Evolutionary conservation across 345 rosid genomes (phyloP).

Genomic region (Citrus medica): DNA sequence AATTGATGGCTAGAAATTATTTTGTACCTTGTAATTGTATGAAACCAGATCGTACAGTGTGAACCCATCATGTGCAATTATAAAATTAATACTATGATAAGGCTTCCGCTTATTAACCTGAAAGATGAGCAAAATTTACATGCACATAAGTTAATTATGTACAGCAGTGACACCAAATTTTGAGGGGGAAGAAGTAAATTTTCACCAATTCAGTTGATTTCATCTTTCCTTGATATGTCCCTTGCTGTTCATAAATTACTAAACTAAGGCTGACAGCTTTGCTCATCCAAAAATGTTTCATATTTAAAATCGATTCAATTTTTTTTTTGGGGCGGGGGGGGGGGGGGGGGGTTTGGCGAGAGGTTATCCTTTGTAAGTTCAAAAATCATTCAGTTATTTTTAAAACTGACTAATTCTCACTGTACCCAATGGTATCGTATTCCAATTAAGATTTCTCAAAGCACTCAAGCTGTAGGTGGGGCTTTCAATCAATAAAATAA

Average conservation of each 20-base stretch:
- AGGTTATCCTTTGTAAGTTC: not conserved
- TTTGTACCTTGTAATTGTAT: conserved; percentile 71
- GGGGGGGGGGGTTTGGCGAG: too few relatives aligned
- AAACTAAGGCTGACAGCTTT: too few relatives aligned
- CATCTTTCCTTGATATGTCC: too few relatives aligned
- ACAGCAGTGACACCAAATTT: not conserved
- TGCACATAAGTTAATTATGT: not conserved
- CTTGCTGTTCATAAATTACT: too few relatives aligned
- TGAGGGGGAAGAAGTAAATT: not conserved
- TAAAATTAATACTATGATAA: conserved; percentile 76
- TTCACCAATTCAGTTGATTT: not conserved
- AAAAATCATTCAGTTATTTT: not conserved
- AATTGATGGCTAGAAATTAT: conserved; percentile 12
- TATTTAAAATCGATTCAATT: too few relatives aligned
- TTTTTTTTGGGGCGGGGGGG: too few relatives aligned
- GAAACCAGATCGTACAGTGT: conserved; percentile 85
- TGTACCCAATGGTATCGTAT: not conserved
- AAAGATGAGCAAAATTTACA: conserved; percentile 9
- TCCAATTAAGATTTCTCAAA: not conserved
- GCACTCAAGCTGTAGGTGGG: not conserved
- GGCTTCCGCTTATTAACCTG: conserved; percentile 91
- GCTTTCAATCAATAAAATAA: not conserved
- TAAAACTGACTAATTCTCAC: not conserved
- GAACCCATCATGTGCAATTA: conserved; percentile 93
- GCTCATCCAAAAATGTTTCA: too few relatives aligned